Conservation (phyloP, 139 green algal genomes). For the Picochlorum sp. region DNA sequence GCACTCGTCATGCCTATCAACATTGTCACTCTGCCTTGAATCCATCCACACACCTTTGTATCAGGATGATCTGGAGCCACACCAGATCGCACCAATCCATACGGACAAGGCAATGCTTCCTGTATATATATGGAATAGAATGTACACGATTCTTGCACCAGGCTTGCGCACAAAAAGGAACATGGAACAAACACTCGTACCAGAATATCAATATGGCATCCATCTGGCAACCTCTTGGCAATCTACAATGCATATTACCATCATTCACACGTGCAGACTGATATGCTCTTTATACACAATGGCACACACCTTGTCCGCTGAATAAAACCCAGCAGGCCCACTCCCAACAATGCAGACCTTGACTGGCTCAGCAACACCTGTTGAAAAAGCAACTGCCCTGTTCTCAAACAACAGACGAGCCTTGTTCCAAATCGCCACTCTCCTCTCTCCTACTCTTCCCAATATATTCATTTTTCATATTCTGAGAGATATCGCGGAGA, state of each 20-base stretch:
- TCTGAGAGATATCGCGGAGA: too few relatives aligned
- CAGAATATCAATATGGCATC: background rate
- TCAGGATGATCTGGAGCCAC: conserved; percentile 94
- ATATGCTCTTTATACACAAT: background rate
- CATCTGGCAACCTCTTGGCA: background rate
- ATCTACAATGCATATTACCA: background rate
- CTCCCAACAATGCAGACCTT: conserved; percentile 73
- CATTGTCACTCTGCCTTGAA: background rate
- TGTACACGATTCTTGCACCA: too few relatives aligned
- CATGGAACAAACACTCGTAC: background rate
- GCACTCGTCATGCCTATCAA: background rate
- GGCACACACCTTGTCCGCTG: conserved; percentile 46
- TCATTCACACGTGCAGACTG: background rate
- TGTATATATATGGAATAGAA: conserved; percentile 8
- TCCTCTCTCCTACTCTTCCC: background rate
- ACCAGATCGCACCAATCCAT: conserved; percentile 86
- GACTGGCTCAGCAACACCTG: background rate
- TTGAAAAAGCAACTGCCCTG: conserved; percentile 2
- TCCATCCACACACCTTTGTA: conserved; percentile 65
- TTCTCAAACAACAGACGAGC: conserved; percentile 1
- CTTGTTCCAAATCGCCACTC: too few relatives aligned
- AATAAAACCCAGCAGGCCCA: conserved; percentile 83
- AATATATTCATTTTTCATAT: background rate
- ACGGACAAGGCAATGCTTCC: conserved; percentile 86
- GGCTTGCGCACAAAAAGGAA: too few relatives aligned